Evolutionary conservation across 2,329 filamentous ascomycete species (phyloP).

Genomic region (Botrytis squamosa): DNA sequence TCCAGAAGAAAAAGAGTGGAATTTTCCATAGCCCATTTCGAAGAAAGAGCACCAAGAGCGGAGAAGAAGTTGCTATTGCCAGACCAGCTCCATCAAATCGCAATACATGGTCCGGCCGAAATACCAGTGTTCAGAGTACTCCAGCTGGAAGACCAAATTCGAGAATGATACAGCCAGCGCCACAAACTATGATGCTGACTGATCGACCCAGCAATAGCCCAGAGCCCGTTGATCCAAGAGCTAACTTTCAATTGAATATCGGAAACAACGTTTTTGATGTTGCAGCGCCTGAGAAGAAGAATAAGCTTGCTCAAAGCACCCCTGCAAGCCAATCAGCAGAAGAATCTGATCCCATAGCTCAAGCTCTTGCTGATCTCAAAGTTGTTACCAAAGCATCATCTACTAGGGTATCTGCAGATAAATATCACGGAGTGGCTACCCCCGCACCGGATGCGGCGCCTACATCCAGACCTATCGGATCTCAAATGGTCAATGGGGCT

Average conservation of each 20-base stretch:
- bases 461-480: constrained; percentile 45
- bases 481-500: constrained; percentile 43
- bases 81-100: constrained; percentile 45
- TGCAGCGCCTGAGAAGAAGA: constrained; percentile 68
- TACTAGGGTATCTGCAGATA: constrained; percentile 87
- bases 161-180: constrained; percentile 32
- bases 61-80: constrained; percentile 51
- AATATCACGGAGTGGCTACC: constrained; percentile 89
- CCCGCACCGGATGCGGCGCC: constrained; percentile 59
- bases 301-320: constrained; percentile 42
- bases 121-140: constrained; percentile 30
- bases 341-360: constrained; percentile 82
- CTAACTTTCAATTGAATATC: constrained; percentile 88
- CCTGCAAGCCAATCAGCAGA: constrained; percentile 49
- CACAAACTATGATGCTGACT: constrained; percentile 35
- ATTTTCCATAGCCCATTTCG: constrained; percentile 96
- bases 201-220: constrained; percentile 62
- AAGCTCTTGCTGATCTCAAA: constrained; percentile 89
- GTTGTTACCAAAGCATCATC: constrained; percentile 79
- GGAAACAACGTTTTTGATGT: constrained; percentile 97
- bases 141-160: constrained; percentile 43
- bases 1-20: constrained; percentile 70
- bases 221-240: constrained; percentile 85
- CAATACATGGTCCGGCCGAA: constrained; percentile 56
- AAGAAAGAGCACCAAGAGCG: constrained; percentile 81